A percentile compares a stretch with the other conserved stretches of the same genome.
Conservation (phyloP, 345 rosid genomes). For the Heritiera fomes region DNA sequence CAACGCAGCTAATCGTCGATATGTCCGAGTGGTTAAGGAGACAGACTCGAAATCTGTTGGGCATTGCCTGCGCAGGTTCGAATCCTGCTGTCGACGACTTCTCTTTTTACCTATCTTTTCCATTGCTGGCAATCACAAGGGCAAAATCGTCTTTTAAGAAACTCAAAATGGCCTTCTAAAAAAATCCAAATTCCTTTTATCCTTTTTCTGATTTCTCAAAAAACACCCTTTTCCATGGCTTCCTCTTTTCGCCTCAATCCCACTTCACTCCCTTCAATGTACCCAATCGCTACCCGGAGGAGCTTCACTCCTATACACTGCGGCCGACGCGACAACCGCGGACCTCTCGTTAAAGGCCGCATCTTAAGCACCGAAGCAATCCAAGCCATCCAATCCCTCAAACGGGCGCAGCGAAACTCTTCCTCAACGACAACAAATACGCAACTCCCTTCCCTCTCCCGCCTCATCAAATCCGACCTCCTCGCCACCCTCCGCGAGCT, state of each 20-base stretch:
- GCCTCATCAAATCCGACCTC: constrained; percentile 74
- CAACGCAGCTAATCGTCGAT: constrained; percentile 31
- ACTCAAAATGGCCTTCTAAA: too few relatives aligned
- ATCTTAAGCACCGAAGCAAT: constrained; percentile 85
- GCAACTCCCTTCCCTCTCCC: constrained; percentile 63
- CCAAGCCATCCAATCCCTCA: constrained; percentile 83
- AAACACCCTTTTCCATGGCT: constrained; percentile 11
- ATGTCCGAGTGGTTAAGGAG: constrained; percentile 99
- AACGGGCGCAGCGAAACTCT: constrained; percentile 49
- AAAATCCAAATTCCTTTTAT: not conserved
- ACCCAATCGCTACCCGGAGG: constrained; percentile 3
- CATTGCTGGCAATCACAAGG: too few relatives aligned
- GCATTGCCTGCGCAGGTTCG: constrained; percentile 99
- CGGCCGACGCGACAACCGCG: constrained; percentile 77
- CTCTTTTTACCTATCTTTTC: too few relatives aligned
- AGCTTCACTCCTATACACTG: constrained; percentile 42
- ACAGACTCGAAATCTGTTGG: constrained; percentile 99
- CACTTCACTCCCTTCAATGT: constrained; percentile 19
- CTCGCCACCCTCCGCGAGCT: constrained; percentile 70
- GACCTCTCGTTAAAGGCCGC: constrained; percentile 85
- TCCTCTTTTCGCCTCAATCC: constrained; percentile 31
- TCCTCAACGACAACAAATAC: constrained; percentile 28
- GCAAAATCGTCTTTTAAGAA: too few relatives aligned
- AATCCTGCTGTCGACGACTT: constrained; percentile 96
- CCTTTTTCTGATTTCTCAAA: not conserved